Evolutionary conservation across 345 rosid genomes (phyloP).

Genomic region (Eucalyptus fibrosa): DNA sequence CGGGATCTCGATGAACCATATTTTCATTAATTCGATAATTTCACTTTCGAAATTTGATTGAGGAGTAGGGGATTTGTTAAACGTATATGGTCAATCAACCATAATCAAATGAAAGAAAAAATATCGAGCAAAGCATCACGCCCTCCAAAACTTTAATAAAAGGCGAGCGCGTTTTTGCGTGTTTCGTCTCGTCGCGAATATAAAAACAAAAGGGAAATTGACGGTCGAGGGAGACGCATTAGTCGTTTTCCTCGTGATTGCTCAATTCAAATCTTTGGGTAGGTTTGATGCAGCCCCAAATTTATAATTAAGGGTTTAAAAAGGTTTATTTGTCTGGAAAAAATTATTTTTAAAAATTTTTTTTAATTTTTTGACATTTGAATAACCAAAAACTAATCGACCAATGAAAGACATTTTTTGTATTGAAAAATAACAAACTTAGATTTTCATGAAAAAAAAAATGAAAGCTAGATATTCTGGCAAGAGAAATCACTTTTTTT

Average conservation of each 20-base stretch:
- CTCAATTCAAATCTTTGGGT: not conserved
- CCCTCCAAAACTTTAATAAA: not conserved
- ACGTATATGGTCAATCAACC: not conserved
- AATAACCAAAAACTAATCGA: not conserved
- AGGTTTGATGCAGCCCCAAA: not conserved
- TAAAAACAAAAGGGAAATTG: not conserved
- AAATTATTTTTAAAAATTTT: fast-evolving
- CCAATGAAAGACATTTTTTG: fast-evolving
- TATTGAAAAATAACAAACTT: not conserved
- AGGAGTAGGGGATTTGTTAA: not conserved
- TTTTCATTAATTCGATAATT: not conserved
- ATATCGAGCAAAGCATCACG: not conserved
- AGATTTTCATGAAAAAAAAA: not conserved
- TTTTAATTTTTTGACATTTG: not conserved
- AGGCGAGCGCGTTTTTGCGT: not conserved
- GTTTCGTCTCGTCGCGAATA: not conserved
- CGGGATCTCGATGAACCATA: not conserved
- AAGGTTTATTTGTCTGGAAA: not conserved
- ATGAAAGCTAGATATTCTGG: too few relatives aligned
- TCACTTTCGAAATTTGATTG: not conserved
- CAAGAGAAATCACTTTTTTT: not conserved
- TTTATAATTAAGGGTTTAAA: not conserved
- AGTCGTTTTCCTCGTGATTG: not conserved
- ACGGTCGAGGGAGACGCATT: not conserved
- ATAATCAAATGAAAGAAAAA: not conserved